Evolutionary conservation across 2,329 filamentous ascomycete genomes (phyloP).

Genomic region (Basipetospora chlamydospora): DNA sequence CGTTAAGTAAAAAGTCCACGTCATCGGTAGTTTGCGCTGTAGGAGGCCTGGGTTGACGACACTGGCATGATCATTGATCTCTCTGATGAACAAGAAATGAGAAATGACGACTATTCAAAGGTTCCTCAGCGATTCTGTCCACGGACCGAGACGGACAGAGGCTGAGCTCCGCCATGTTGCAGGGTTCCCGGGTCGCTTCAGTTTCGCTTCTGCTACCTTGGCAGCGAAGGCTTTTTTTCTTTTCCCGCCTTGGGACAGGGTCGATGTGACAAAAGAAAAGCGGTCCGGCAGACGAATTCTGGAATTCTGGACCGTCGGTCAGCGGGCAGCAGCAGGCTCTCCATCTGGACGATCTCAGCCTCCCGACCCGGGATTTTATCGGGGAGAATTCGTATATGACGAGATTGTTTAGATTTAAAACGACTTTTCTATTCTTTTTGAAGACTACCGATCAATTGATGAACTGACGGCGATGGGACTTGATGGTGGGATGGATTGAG

Average conservation of each 20-base stretch:
- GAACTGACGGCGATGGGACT: not conserved
- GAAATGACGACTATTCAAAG: no score
- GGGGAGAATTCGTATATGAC: not conserved
- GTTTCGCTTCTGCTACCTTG: conserved; percentile 3
- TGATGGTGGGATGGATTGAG: conserved; percentile 22
- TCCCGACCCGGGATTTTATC: not conserved
- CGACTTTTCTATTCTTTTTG: not conserved
- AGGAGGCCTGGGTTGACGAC: no score
- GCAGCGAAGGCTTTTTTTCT: conserved; percentile 4
- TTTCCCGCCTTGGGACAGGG: not conserved
- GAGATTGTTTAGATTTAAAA: not conserved
- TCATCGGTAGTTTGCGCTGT: no score
- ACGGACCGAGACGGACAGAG: not conserved
- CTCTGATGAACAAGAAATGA: no score
- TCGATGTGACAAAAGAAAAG: not conserved
- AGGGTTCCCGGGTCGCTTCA: no score
- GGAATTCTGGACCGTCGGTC: not conserved
- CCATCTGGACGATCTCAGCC: not conserved
- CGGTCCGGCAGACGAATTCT: conserved; percentile 2
- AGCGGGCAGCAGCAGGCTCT: not conserved
- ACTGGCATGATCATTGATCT: no score
- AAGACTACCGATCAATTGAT: not conserved
- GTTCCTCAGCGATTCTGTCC: no score
- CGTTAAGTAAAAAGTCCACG: no score
- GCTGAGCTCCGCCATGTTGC: not conserved